Conservation (phyloP, 352 stramenopile genomes). For the Ochromonadaceae sp. region DNA sequence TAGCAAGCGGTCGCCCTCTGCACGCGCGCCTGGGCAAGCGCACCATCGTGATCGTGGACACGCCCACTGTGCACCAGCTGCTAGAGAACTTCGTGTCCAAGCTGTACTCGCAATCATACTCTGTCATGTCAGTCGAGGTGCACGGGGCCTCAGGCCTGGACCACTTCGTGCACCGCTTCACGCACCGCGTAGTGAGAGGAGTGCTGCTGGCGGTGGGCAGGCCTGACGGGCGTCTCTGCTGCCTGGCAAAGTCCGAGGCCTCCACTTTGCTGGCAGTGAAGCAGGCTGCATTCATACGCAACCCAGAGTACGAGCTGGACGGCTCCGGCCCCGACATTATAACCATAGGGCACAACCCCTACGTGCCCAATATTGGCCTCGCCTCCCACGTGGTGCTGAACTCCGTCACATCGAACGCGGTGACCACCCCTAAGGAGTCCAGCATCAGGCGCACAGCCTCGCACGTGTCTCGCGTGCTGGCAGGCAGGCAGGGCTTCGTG, state of each 20-base stretch:
- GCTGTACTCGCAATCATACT: constrained; percentile 27
- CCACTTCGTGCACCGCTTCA: constrained; percentile 30
- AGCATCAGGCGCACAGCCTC: no score
- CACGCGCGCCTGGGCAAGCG: constrained; percentile 24
- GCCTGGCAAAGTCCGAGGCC: constrained; percentile 21
- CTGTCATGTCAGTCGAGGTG: constrained; percentile 23
- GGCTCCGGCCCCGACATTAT: constrained; percentile 23
- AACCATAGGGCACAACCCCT: constrained; percentile 29
- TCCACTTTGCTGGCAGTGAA: constrained; percentile 22
- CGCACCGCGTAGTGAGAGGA: constrained; percentile 26
- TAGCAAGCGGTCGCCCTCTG: constrained; percentile 3
- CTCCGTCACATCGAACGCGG: background rate
- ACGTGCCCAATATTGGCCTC: constrained; percentile 12
- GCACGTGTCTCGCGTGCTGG: no score
- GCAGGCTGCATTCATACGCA: constrained; percentile 23
- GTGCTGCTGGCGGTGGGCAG: constrained; percentile 27
- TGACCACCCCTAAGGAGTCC: background rate
- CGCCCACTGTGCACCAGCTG: constrained; percentile 27
- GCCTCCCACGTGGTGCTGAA: constrained; percentile 2
- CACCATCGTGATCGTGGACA: constrained; percentile 28
- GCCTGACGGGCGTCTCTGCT: constrained; percentile 22
- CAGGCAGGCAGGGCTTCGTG: no score
- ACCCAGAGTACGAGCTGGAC: constrained; percentile 4
- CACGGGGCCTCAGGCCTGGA: constrained; percentile 24
- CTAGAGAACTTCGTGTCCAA: constrained; percentile 26